Evolutionary conservation across 768 basidiomycete genomes (phyloP).

Genomic region (Tylopilus subfusipes): DNA sequence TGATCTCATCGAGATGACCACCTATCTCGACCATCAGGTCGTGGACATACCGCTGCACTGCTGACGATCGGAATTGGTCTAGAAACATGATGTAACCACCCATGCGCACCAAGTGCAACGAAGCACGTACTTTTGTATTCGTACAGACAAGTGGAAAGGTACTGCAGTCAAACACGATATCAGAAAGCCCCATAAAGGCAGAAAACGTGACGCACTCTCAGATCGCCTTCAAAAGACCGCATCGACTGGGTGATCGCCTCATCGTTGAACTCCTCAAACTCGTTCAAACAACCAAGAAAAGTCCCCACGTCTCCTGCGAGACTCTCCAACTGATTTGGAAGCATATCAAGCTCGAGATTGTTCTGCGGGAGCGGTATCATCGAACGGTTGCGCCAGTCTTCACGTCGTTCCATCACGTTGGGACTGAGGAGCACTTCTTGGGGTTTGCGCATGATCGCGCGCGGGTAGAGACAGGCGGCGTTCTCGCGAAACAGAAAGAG

Average conservation of each 20-base stretch:
- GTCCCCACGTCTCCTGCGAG: constrained; percentile 46
- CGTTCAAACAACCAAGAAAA: constrained; percentile 47
- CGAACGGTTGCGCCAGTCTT: constrained; percentile 33
- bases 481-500: constrained; percentile 52
- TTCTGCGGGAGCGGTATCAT: constrained; percentile 36
- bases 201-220: constrained; percentile 33
- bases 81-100: background rate
- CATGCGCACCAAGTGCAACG: background rate
- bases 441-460: constrained; percentile 38
- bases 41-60: constrained; percentile 51
- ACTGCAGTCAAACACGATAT: constrained; percentile 28
- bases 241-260: constrained; percentile 48
- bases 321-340: constrained; percentile 42
- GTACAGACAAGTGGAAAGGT: constrained; percentile 47
- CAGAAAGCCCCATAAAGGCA: background rate
- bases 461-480: constrained; percentile 49
- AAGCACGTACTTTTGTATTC: constrained; percentile 40
- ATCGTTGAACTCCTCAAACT: constrained; percentile 54
- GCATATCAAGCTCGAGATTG: constrained; percentile 43
- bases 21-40: constrained; percentile 47
- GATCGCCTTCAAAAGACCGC: constrained; percentile 43
- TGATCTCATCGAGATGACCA: constrained; percentile 49
- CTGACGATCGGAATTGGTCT: constrained; percentile 49
- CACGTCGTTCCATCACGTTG: constrained; percentile 28
- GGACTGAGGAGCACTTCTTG: constrained; percentile 34